Base-by-base conservation (phyloP, 768 basidiomycete species). In the Paxillus rubicundulus region DNA sequence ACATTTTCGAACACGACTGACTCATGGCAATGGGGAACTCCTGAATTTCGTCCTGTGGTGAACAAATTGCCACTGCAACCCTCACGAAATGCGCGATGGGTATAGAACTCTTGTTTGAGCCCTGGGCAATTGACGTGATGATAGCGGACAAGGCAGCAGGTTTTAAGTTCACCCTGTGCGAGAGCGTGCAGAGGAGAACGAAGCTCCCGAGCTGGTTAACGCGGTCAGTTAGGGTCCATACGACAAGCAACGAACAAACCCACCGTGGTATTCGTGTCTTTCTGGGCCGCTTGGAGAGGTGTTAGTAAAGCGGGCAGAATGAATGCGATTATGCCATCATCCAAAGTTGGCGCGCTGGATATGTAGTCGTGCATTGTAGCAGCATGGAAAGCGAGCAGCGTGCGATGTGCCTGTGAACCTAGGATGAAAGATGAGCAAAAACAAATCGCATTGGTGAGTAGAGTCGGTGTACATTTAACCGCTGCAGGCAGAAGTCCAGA, bases 341-440 rank as follows among this genome's bases (percentile, higher is more conserved):
- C 82, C 30, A 89, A 62, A 4, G 65, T 57, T 49, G 84, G 77
- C 32, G 67, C 73, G 40, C 77, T 72, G 34, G 82, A 79, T 36
- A 99, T 75, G 62, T 88, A 95, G 37, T 91, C 92, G 32, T 94
- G 81, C 40, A 92, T 70, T 1, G 80, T 81, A 7, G 88, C 85
- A 7, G 88, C 80, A 67, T 92, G 90, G 72, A 98, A 98, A 1
- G 85, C 84, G 40, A 92, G 69, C 14, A 98, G 71, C 0, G 87
- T 81, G 34, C 85, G 85, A 64, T 96, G 85, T n/a, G 67, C 63
- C 50, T 68, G 64, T 2, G 71, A 72, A 30, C 72, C 77, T 69
- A 27, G 4, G 32, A 14, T 14, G 14, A 39, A 8, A 4, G 6
- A 14, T 63, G 32, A 63, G 56, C 17, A 44, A 50, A 38, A 42